phyloP scores from a whole-genome alignment of 139 green algal genomes.

The Closterium sp. region DNA sequence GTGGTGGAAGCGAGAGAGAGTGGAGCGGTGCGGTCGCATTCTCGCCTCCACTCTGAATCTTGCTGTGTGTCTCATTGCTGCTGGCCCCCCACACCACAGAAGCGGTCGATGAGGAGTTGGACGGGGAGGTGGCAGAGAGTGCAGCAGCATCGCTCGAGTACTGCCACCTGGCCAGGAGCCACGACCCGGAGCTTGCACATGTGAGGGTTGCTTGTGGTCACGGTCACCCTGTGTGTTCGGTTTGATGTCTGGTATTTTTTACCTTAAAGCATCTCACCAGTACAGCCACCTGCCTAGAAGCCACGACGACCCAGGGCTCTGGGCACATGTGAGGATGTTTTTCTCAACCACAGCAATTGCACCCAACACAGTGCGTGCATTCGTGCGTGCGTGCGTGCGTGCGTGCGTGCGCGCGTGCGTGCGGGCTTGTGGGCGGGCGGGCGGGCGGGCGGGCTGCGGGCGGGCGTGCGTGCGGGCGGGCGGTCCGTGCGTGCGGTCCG shows the following conservation, averaged over 20 bases:
- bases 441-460: not conserved
- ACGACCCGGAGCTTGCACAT: conserved; percentile 39
- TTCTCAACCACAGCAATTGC: not conserved
- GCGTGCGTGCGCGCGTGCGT: not conserved
- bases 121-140: conserved; percentile 14
- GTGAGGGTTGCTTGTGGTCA: not conserved
- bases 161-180: not conserved
- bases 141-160: conserved; percentile 22
- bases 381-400: not conserved
- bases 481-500: not conserved
- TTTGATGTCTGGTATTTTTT: too few relatives aligned
- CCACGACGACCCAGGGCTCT: too few relatives aligned
- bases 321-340: too few relatives aligned
- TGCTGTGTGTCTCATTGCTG: not conserved
- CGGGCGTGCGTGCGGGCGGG: not conserved
- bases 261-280: too few relatives aligned
- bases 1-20: not conserved
- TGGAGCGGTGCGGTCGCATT: not conserved
- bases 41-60: too few relatives aligned
- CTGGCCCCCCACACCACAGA: not conserved
- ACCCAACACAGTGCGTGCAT: not conserved
- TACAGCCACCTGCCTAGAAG: too few relatives aligned
- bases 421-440: not conserved
- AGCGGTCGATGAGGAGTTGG: conserved; percentile 31
- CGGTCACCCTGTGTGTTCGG: too few relatives aligned